Evolutionary conservation across 208 protist genomes (phyloP), one percentile per base, ranked within the genome.

Genomic region (Trypanosoma conorhini): DNA sequence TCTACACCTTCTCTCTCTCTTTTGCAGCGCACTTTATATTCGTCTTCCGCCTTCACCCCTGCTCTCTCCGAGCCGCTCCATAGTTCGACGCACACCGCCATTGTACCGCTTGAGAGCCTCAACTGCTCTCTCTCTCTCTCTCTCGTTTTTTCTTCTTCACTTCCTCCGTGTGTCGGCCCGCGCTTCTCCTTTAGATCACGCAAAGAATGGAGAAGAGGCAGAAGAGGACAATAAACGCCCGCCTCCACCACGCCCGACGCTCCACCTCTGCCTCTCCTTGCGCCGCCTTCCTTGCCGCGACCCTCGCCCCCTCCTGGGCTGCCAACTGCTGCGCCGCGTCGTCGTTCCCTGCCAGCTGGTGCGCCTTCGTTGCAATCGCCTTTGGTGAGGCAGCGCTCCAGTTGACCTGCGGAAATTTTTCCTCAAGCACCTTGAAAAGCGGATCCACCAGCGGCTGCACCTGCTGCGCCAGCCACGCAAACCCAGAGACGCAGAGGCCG

Each of bases 391-490:
- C 79, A 3, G 65, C 81, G 38, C 74, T 62, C 85, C 86, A 93
- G 74, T 91, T 84, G 42, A 92, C 83, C 68, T 86, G 79, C 8
- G 90, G 87, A 40, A 95, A 92, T 48, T 70, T 61, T 38, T 79
- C 68, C 13, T 64, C 76, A 52, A 93, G 65, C 9, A 76, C 62
- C 31, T 82, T 24, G 5, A 93, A 70, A 12, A 92, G 58, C 38
- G 87, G 86, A 70, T 91, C 79, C 28, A 92, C 71, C 15, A 93
- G 72, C 15, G 85, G 89, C 72, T 95, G 77, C 21, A 83, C 66
- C 8, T 79, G 58, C 24, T 84, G 77, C 57, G 83, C 77, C 5
- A 85, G 56, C 80, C 75, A 87, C 60, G 80, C 86, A 15, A 89
- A 21, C 12, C 83, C 82, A 24, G 80, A 86, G 17, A 93, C 86